Conservation (phyloP, 176 grass and related monocot genomes). For the Ensete glaucum region DNA sequence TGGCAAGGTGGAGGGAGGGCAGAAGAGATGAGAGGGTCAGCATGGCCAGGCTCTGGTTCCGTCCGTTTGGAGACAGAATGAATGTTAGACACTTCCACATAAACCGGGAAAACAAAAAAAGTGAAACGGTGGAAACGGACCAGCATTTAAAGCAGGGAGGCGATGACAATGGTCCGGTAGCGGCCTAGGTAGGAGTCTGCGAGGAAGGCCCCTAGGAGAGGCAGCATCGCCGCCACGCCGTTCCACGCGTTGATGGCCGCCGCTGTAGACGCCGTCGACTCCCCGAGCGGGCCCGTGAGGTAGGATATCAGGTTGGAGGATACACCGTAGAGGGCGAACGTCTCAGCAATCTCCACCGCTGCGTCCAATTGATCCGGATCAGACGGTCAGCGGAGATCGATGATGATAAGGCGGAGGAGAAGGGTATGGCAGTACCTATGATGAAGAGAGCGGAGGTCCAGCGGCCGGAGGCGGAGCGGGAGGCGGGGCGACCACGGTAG, state of each 20-base stretch:
- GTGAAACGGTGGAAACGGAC: conserved; percentile 2
- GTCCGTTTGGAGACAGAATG: no score
- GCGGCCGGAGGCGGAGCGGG: conserved; percentile 27
- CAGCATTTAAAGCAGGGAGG: conserved; percentile 40
- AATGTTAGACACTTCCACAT: background rate
- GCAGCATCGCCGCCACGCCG: conserved; percentile 30
- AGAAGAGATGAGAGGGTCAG: conserved; percentile 22
- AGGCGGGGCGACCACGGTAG: conserved; percentile 36
- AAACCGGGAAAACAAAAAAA: background rate
- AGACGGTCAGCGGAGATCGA: background rate
- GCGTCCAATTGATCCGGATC: background rate
- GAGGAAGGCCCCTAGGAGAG: conserved; percentile 48
- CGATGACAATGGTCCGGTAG: conserved; percentile 34
- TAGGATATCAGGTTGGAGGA: conserved; percentile 57
- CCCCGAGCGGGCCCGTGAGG: conserved; percentile 40
- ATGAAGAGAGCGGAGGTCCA: conserved; percentile 53
- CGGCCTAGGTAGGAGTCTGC: conserved; percentile 57
- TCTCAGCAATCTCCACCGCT: conserved; percentile 45
- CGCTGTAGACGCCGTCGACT: conserved; percentile 49
- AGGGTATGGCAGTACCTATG: conserved; percentile 24
- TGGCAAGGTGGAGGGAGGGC: background rate
- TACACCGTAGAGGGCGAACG: conserved; percentile 48
- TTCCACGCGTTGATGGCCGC: conserved; percentile 50
- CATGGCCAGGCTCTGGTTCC: conserved; percentile 28
- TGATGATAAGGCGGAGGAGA: no score